Percentiles rank a stretch among this genome's conserved stretches.
These are phyloP conservation scores for Euphrasia arctica DNA, from an alignment of 305 asterid genomes.

Conservation along the genomic window DNA sequence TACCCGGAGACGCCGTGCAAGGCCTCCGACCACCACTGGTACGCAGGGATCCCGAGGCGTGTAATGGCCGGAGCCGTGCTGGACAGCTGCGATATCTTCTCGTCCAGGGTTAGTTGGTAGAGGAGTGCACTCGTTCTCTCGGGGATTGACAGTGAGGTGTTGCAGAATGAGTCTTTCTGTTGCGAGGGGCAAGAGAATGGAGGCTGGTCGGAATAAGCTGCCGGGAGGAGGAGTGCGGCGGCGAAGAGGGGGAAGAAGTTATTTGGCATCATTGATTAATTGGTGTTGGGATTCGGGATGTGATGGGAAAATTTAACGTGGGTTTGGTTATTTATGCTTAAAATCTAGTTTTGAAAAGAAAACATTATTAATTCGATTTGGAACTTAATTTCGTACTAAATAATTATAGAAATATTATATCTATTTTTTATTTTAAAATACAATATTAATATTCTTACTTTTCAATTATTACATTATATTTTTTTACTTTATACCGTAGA, in stretches of 20 bases:
- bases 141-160: constrained; percentile 44
- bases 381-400: too few species aligned
- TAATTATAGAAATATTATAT: too few species aligned
- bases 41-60: constrained; percentile 66
- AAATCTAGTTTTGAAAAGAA: too few species aligned
- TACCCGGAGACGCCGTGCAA: constrained; percentile 73
- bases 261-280: too few species aligned
- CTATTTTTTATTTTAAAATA: too few species aligned
- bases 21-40: constrained; percentile 96
- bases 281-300: too few species aligned
- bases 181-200: neutral
- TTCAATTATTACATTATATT: too few species aligned
- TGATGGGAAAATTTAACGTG: too few species aligned
- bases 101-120: constrained; percentile 60
- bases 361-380: too few species aligned
- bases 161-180: constrained; percentile 37
- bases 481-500: too few species aligned
- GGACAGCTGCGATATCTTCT: constrained; percentile 53
- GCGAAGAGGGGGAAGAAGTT: neutral
- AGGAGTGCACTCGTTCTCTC: constrained; percentile 53
- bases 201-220: neutral
- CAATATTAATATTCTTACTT: too few species aligned
- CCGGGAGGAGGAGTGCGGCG: neutral
- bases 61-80: constrained; percentile 54
- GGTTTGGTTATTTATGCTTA: too few species aligned